A percentile compares a stretch with the other conserved stretches of the same genome.
phyloP scores from a whole-genome alignment of 345 rosid species.

The Anacardium occidentale region DNA sequence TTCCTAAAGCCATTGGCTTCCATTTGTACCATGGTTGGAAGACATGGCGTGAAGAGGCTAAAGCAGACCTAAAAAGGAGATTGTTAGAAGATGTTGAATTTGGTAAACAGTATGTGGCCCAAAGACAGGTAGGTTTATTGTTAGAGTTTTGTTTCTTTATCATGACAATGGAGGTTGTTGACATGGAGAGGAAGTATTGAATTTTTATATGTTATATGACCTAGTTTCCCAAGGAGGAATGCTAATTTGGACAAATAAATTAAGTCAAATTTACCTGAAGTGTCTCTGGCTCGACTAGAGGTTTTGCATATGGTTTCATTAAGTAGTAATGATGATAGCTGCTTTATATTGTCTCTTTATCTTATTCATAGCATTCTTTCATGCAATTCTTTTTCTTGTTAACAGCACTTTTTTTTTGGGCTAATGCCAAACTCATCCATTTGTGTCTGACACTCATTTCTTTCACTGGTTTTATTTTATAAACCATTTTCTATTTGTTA shows the following conservation, averaged over 20 bases:
- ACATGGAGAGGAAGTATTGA: conserved; percentile 6
- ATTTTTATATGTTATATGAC: conserved; percentile 1
- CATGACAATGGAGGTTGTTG: background rate
- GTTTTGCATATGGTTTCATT: background rate
- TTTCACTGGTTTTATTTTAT: conserved; percentile 16
- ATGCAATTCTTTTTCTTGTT: background rate
- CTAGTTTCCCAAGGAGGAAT: conserved; percentile 14
- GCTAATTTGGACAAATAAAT: conserved; percentile 2
- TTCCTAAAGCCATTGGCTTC: conserved; percentile 73
- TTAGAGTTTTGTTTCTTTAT: conserved; percentile 8
- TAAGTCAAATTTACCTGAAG: background rate
- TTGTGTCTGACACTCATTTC: conserved; percentile 2
- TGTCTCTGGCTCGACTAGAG: background rate
- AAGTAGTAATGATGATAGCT: background rate
- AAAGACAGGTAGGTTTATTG: conserved; percentile 59
- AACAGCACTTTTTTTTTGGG: background rate
- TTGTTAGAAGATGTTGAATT: conserved; percentile 76
- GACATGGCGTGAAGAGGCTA: conserved; percentile 90
- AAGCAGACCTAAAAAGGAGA: conserved; percentile 68
- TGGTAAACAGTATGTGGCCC: conserved; percentile 71
- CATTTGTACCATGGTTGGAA: conserved; percentile 93
- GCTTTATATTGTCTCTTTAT: background rate
- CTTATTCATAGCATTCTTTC: background rate
- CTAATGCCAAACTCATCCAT: background rate
- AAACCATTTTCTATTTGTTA: conserved; percentile 20